These are phyloP conservation scores for Fusarium sp. DNA, from an alignment of 2,329 filamentous ascomycete species.

Conservation along the genomic window DNA sequence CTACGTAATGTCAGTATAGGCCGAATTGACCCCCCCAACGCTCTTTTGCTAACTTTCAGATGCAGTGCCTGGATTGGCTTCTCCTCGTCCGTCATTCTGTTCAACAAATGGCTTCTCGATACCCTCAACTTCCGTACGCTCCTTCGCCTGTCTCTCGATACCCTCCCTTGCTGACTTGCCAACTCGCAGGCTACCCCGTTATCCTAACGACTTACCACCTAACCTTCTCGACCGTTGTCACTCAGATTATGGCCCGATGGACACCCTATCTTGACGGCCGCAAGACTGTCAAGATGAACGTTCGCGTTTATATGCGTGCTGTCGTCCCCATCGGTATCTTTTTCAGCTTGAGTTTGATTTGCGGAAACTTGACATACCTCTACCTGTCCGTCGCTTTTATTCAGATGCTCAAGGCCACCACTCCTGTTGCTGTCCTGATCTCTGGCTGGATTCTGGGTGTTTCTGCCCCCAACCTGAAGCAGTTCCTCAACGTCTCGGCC, in stretches of 20 bases:
- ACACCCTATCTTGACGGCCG: slow-evolving; percentile 91
- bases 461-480: slow-evolving; percentile 83
- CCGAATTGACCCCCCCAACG: slow-evolving; percentile 7
- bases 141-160: slow-evolving; percentile 7
- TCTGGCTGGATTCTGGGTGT: slow-evolving; percentile 90
- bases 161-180: slow-evolving; percentile 30
- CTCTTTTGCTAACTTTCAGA: slow-evolving; percentile 24
- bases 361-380: slow-evolving; percentile 93
- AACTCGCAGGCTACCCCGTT: slow-evolving; percentile 70
- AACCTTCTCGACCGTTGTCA: slow-evolving; percentile 91
- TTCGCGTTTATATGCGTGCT: slow-evolving; percentile 88
- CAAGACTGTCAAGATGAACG: slow-evolving; percentile 97
- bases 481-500: slow-evolving; percentile 90
- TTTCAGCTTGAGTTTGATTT: slow-evolving; percentile 96
- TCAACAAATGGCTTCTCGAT: slow-evolving; percentile 99
- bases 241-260: slow-evolving; percentile 90
- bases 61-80: slow-evolving; percentile 88
- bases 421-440: slow-evolving; percentile 90
- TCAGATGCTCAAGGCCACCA: slow-evolving; percentile 99
- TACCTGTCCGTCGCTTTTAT: slow-evolving; percentile 97
- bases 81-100: slow-evolving; percentile 94
- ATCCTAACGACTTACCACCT: slow-evolving; percentile 97
- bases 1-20: slow-evolving; percentile 75
- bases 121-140: slow-evolving; percentile 77
- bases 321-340: slow-evolving; percentile 96